Conservation (phyloP, 2,329 filamentous ascomycete species). For the Fonsecaea monophora region DNA sequence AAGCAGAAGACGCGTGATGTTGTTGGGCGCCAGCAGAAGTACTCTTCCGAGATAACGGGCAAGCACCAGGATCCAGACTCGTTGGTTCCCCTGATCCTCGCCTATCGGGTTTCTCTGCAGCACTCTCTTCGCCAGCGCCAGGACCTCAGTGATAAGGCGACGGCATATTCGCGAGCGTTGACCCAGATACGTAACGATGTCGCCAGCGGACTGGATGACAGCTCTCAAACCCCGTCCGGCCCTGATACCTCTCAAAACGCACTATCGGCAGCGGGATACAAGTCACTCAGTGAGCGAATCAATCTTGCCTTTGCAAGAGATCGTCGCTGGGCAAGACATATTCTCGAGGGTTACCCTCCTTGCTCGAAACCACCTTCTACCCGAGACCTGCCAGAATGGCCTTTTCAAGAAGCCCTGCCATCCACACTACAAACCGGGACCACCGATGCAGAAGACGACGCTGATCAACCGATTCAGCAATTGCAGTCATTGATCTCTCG, state of each 20-base stretch:
- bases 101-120: slow-evolving; percentile 71
- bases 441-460: not conserved
- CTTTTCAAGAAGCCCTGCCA: not conserved
- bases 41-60: not conserved
- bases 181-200: slow-evolving; percentile 7
- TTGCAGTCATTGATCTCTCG: slow-evolving; percentile 12
- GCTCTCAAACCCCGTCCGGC: not conserved
- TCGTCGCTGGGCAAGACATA: slow-evolving; percentile 26
- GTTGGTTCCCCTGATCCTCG: slow-evolving; percentile 71
- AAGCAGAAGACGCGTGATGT: slow-evolving; percentile 7
- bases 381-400: slow-evolving; percentile 10
- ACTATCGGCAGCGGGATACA: slow-evolving; percentile 2
- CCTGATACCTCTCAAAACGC: not conserved
- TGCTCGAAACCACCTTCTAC: not conserved
- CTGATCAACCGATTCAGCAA: slow-evolving; percentile 17
- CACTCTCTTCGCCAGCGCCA: slow-evolving; percentile 40
- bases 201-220: not conserved
- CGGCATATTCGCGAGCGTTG: slow-evolving; percentile 1
- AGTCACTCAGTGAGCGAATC: slow-evolving; percentile 19
- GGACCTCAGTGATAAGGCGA: slow-evolving; percentile 13
- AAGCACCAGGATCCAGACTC: slow-evolving; percentile 44
- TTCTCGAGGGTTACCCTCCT: slow-evolving; percentile 20
- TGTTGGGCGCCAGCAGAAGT: not conserved
- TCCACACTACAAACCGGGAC: not conserved
- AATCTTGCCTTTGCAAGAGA: slow-evolving; percentile 26